phyloP scores from a whole-genome alignment of 768 basidiomycete genomes.

The Hortiboletus flavorubellus region DNA sequence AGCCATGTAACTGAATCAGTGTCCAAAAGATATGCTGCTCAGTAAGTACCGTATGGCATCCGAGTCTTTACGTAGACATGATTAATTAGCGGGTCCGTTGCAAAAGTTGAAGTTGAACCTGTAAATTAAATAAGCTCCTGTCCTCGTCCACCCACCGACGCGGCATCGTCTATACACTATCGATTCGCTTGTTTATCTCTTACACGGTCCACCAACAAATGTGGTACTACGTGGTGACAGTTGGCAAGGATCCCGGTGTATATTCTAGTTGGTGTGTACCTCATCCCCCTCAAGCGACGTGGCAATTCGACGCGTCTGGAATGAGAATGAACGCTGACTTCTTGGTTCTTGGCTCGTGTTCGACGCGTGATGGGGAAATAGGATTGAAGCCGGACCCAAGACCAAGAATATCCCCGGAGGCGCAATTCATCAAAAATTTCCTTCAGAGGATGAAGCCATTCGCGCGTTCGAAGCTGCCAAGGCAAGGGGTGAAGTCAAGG shows the following conservation, averaged over 20 bases:
- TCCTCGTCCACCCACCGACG: conserved; percentile 7
- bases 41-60: background rate
- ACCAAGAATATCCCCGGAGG: conserved; percentile 42
- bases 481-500: conserved; percentile 29
- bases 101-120: conserved; percentile 24
- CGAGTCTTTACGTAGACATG: conserved; percentile 14
- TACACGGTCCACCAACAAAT: conserved; percentile 20
- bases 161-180: background rate
- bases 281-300: background rate
- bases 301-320: conserved; percentile 7
- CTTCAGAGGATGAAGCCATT: conserved; percentile 40
- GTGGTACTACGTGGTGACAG: conserved; percentile 30
- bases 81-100: background rate
- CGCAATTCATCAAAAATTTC: conserved; percentile 42
- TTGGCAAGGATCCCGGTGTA: conserved; percentile 28
- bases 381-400: conserved; percentile 45
- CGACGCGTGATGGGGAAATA: conserved; percentile 21
- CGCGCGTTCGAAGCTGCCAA: conserved; percentile 28
- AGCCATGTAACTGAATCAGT: background rate
- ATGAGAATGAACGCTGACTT: conserved; percentile 27
- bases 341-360: conserved; percentile 5
- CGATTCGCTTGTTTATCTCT: background rate
- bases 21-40: background rate
- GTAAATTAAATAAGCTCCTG: conserved; percentile 22
- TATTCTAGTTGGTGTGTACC: conserved; percentile 27